Evolutionary conservation across 495 filamentous ascomycete genomes (phyloP).

Genomic region (Parmelia sp.): DNA sequence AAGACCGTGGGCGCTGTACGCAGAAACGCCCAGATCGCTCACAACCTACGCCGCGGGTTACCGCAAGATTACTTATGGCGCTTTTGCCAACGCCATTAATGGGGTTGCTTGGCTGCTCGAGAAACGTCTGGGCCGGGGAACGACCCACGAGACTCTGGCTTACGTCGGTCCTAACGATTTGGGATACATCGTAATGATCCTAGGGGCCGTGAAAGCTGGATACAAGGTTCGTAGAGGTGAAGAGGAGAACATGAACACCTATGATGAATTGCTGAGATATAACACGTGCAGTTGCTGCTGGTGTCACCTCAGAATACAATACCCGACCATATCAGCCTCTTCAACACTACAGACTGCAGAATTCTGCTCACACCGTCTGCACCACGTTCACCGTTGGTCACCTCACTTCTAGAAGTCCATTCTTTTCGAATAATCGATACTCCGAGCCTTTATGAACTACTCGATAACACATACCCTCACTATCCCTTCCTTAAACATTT

Average conservation of each 20-base stretch:
- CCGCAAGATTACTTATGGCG: background rate
- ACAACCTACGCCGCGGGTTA: constrained; percentile 24
- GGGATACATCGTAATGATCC: constrained; percentile 34
- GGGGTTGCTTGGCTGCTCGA: constrained; percentile 33
- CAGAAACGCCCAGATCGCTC: constrained; percentile 32
- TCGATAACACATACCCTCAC: constrained; percentile 23
- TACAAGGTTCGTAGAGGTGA: constrained; percentile 41
- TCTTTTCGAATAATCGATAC: constrained; percentile 22
- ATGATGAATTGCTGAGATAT: constrained; percentile 17
- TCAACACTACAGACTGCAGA: constrained; percentile 25
- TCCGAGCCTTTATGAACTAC: constrained; percentile 29
- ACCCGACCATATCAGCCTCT: constrained; percentile 28
- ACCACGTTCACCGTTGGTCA: background rate
- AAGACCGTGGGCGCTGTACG: constrained; percentile 35
- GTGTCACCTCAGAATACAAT: constrained; percentile 35
- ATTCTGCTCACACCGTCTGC: constrained; percentile 22
- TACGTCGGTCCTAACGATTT: constrained; percentile 44
- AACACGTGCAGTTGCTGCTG: constrained; percentile 23
- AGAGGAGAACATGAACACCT: no score
- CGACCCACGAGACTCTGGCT: constrained; percentile 29
- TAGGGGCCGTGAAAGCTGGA: constrained; percentile 43
- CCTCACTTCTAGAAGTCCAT: background rate
- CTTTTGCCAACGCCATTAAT: constrained; percentile 15
- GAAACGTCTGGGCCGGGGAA: constrained; percentile 31
- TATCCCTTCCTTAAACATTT: constrained; percentile 32